Evolutionary conservation across 208 protist species (phyloP).

Genomic region (Acanthamoeba sp.): DNA sequence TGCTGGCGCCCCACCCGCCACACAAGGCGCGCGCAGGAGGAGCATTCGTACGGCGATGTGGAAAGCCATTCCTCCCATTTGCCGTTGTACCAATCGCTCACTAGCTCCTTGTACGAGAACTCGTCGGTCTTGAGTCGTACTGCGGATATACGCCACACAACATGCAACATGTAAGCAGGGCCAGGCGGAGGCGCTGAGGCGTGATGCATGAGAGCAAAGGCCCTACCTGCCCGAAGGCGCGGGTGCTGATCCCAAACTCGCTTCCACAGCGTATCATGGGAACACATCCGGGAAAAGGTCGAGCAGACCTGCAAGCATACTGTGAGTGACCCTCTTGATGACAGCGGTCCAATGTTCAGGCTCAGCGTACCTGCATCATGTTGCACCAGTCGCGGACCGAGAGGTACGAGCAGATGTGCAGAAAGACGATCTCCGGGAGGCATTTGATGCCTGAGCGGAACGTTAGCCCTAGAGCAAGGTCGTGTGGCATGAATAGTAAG

Average conservation of each 20-base stretch:
- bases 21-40: not conserved
- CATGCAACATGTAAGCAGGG: not conserved
- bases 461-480: not conserved
- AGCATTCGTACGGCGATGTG: conserved; percentile 37
- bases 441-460: conserved; percentile 21
- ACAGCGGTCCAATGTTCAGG: not conserved
- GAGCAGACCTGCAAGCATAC: not conserved
- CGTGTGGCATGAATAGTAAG: too few species aligned
- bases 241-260: conserved; percentile 41
- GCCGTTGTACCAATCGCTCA: conserved; percentile 48
- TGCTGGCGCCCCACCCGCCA: too few species aligned
- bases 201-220: not conserved
- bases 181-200: not conserved
- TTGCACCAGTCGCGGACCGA: conserved; percentile 8
- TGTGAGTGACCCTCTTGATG: too few species aligned
- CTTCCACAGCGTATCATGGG: conserved; percentile 36
- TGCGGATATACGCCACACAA: not conserved
- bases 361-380: conserved; percentile 47
- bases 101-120: conserved; percentile 70
- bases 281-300: conserved; percentile 11
- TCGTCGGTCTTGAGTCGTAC: conserved; percentile 57
- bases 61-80: conserved; percentile 51
- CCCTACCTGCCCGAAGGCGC: conserved; percentile 22
- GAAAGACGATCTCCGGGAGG: conserved; percentile 36
- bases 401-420: conserved; percentile 53